Percentiles rank a stretch among this genome's conserved stretches.
Evolutionary conservation across 345 rosid genomes (phyloP).

Genomic region (Litchi chinensis): DNA sequence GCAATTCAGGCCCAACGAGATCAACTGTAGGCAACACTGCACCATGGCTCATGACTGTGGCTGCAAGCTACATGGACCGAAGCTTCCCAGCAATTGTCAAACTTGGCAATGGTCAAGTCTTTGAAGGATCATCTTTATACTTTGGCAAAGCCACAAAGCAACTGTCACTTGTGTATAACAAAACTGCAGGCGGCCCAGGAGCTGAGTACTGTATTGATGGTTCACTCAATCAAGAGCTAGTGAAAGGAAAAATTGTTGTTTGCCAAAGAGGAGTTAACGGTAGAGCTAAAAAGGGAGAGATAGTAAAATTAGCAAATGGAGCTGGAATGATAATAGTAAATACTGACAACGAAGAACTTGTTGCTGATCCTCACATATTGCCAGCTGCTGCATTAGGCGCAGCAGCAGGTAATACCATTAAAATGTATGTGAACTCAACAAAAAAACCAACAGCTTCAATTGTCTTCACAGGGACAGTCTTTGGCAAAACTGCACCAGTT

Average conservation of each 20-base stretch:
- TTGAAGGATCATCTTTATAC: slow-evolving; percentile 57
- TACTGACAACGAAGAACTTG: slow-evolving; percentile 40
- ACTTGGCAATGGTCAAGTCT: slow-evolving; percentile 48
- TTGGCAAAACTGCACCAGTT: slow-evolving; percentile 59
- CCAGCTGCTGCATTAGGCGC: slow-evolving; percentile 60
- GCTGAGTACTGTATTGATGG: slow-evolving; percentile 37
- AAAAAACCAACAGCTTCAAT: slow-evolving; percentile 54
- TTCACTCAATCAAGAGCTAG: slow-evolving; percentile 34
- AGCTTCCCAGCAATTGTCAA: slow-evolving; percentile 63
- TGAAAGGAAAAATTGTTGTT: slow-evolving; percentile 45
- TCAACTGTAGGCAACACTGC: slow-evolving; percentile 62
- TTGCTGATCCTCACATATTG: slow-evolving; percentile 66
- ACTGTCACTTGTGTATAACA: slow-evolving; percentile 48
- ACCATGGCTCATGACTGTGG: slow-evolving; percentile 91
- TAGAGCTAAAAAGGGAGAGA: slow-evolving; percentile 30
- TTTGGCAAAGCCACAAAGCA: slow-evolving; percentile 39
- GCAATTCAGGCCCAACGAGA: slow-evolving; percentile 65
- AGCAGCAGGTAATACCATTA: slow-evolving; percentile 45
- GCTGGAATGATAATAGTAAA: slow-evolving; percentile 70
- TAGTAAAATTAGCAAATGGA: slow-evolving; percentile 61
- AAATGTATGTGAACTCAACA: slow-evolving; percentile 42
- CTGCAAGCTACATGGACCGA: slow-evolving; percentile 71
- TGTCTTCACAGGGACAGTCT: slow-evolving; percentile 54
- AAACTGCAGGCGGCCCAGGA: slow-evolving; percentile 51
- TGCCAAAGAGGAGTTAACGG: slow-evolving; percentile 31